Conservation (phyloP, 768 basidiomycete species). For the Sistotremastrum niveocremeum region DNA sequence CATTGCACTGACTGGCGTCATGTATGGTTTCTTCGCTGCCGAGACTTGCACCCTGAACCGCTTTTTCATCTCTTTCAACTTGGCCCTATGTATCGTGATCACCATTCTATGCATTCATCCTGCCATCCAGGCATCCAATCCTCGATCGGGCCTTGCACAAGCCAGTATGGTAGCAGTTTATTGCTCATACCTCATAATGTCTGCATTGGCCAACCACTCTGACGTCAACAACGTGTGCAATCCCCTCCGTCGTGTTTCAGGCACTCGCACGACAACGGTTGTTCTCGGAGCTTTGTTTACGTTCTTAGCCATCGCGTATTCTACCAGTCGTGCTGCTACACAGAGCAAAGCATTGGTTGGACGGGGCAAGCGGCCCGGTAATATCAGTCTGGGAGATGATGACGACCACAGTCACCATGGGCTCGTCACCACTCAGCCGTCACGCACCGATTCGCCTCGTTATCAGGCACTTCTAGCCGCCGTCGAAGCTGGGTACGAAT, state of each 20-base stretch:
- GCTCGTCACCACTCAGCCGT: conserved; percentile 73
- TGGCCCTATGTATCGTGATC: conserved; percentile 63
- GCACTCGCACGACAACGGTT: conserved; percentile 74
- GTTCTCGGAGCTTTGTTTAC: conserved; percentile 90
- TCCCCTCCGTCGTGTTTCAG: conserved; percentile 59
- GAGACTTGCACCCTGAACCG: conserved; percentile 82
- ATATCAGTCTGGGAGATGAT: conserved; percentile 49
- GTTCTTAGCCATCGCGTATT: conserved; percentile 96
- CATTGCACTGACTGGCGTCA: conserved; percentile 73
- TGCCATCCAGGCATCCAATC: conserved; percentile 80
- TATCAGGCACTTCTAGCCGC: conserved; percentile 93
- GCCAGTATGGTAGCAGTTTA: conserved; percentile 96
- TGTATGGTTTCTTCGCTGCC: conserved; percentile 86
- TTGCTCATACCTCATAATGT: conserved; percentile 90
- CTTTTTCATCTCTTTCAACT: conserved; percentile 96
- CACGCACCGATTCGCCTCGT: conserved; percentile 70
- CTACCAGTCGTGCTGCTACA: conserved; percentile 90
- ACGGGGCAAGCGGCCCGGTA: conserved; percentile 44
- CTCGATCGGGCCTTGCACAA: conserved; percentile 89
- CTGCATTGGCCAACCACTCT: conserved; percentile 85
- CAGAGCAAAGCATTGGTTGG: conserved; percentile 86
- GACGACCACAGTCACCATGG: conserved; percentile 40
- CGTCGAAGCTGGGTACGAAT: conserved; percentile 78
- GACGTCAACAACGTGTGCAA: conserved; percentile 69
- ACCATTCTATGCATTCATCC: conserved; percentile 79